Conservation (phyloP, 202 grass and related monocot species). For the Digitaria exilis region DNA sequence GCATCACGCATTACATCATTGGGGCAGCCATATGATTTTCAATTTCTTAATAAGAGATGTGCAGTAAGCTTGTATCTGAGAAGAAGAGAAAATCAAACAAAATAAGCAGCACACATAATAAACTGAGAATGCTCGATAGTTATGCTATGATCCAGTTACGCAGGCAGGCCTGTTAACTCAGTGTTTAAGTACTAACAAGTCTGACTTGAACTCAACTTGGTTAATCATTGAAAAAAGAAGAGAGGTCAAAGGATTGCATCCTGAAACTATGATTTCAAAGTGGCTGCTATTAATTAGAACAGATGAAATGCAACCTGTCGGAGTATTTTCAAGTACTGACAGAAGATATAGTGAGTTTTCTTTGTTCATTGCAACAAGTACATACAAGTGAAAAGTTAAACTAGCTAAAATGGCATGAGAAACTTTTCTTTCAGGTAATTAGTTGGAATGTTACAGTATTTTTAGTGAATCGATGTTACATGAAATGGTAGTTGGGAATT, state of each 20-base stretch:
- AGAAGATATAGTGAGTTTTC: neutral
- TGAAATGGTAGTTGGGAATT: constrained; percentile 2
- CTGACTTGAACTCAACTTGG: neutral
- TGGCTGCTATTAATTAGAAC: neutral
- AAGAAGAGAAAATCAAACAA: constrained; percentile 34
- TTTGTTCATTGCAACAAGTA: neutral
- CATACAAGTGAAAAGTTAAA: neutral
- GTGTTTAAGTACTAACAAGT: neutral
- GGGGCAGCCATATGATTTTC: constrained; percentile 59
- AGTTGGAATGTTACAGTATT: neutral
- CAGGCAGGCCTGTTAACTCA: neutral
- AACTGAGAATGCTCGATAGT: neutral
- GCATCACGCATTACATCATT: constrained; percentile 63
- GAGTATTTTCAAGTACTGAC: neutral
- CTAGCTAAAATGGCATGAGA: neutral
- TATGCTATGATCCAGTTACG: neutral
- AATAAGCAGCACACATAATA: constrained; percentile 6
- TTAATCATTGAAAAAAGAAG: neutral
- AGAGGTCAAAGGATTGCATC: neutral
- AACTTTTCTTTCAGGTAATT: neutral
- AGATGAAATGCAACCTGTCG: neutral
- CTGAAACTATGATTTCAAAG: neutral
- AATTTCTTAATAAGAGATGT: constrained; percentile 69
- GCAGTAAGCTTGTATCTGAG: constrained; percentile 60
- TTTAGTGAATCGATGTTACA: neutral